Percentiles rank a stretch among this genome's conserved stretches.
phyloP scores from a whole-genome alignment of 2,329 filamentous ascomycete species.

The Aureobasidium namibiae region DNA sequence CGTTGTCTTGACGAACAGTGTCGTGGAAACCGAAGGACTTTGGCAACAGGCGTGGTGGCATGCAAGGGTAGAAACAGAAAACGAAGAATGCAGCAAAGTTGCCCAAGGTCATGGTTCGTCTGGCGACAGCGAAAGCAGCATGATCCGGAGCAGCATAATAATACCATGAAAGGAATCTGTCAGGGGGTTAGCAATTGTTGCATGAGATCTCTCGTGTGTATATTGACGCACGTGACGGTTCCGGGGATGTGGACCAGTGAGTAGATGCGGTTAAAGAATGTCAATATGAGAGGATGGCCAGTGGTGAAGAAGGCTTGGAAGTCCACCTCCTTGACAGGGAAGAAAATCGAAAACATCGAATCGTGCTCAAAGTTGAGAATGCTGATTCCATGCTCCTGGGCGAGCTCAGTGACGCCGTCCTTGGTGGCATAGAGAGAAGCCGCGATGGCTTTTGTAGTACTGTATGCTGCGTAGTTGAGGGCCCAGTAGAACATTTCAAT shows the following conservation, averaged over 20 bases:
- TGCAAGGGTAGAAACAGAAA: constrained; percentile 42
- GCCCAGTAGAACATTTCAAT: constrained; percentile 70
- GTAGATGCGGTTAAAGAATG: constrained; percentile 50
- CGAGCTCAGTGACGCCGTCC: constrained; percentile 47
- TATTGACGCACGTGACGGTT: constrained; percentile 43
- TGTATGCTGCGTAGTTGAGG: constrained; percentile 57
- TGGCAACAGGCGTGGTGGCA: constrained; percentile 41
- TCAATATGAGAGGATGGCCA: constrained; percentile 44
- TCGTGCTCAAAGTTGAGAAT: constrained; percentile 48
- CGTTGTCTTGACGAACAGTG: constrained; percentile 36
- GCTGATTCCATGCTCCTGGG: constrained; percentile 47
- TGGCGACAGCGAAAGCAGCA: constrained; percentile 32
- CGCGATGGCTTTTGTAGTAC: constrained; percentile 44
- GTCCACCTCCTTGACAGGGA: constrained; percentile 44
- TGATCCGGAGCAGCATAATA: constrained; percentile 49
- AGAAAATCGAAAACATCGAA: constrained; percentile 42
- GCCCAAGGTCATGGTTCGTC: constrained; percentile 37
- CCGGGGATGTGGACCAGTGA: constrained; percentile 55
- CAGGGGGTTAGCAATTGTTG: constrained; percentile 8
- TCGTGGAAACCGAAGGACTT: constrained; percentile 34
- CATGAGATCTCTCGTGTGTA: neutral
- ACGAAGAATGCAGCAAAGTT: constrained; percentile 44
- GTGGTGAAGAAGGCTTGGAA: constrained; percentile 51
- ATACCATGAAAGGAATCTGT: constrained; percentile 53
- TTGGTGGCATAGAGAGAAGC: constrained; percentile 45